Base-by-base conservation (phyloP, 1,139 yeast genomes). In the Pichia sp. region DNA sequence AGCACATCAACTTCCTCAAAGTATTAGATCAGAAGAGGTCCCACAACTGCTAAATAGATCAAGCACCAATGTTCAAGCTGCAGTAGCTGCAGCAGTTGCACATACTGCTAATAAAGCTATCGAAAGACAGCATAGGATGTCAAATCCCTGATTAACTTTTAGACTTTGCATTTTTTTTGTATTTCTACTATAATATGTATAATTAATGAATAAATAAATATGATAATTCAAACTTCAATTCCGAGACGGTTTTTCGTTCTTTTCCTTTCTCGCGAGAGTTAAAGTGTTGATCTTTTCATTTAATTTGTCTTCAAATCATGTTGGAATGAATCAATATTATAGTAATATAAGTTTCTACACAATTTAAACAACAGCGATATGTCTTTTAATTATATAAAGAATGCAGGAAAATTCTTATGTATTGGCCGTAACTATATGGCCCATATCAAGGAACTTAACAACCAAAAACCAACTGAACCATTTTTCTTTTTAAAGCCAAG, bases 371-470 rank as follows among this genome's bases (percentile, higher is more conserved):
- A 33, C 10, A 9, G 3, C 10, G 46, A 10, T n/a, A 79, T 79
- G 84, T 74, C 84, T 18, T 73, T 74, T 61, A 70, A 74, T 39
- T 86, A 83, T 63, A 71, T 82, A 40, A 80, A 78, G 53, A 66
- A 71, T 35, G 94, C 94, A 2, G 75, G 85, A 43, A 92, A 92
- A 70, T 80, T 90, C 64, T 77, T 92, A 40, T 92, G 98, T 67
- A 90, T 92, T 56, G 98, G 98, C 44, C 83, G 99, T 58, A 92
- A 92, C 68, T 92, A 89, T 65, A 95, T 88, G 6, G 97, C 95
- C 39, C 98, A 92, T 61, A 86, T 89, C 65, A 79, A 85, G 57
- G 98, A 92, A 66, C 74, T 92, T 51, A 86, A 87, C 71, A 92
- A 89, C 63, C 68, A 77, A 34, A 74, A 78, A 37, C 97, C 98